phyloP scores from a whole-genome alignment of 352 stramenopile genomes.

The Pythium plurisporium region DNA sequence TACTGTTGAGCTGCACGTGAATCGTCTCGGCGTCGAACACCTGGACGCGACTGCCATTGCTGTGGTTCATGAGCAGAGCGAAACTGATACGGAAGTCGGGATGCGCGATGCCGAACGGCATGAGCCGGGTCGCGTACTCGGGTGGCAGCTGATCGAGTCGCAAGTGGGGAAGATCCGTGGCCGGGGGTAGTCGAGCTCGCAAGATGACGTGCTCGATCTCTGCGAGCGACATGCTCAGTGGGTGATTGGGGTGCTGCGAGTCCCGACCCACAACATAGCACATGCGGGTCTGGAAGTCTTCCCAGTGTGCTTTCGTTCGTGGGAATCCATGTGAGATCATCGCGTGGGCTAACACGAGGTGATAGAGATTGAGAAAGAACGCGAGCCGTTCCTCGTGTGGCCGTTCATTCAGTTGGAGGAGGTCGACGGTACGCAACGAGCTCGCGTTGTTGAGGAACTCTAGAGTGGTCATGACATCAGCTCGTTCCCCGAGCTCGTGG shows the following conservation, averaged over 20 bases:
- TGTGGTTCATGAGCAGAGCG: conserved; percentile 60
- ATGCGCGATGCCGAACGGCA: conserved; percentile 40
- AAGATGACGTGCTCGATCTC: conserved; percentile 78
- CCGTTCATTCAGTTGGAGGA: conserved; percentile 33
- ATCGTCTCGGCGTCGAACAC: conserved; percentile 32
- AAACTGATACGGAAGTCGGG: conserved; percentile 79
- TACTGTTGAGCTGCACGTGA: conserved; percentile 72
- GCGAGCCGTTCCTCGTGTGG: conserved; percentile 63
- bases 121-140: conserved; percentile 8
- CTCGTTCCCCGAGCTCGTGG: conserved; percentile 28
- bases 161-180: conserved; percentile 41
- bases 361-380: conserved; percentile 82
- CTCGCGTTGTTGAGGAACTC: conserved; percentile 72
- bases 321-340: conserved; percentile 69
- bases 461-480: conserved; percentile 43
- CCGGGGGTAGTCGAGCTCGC: conserved; percentile 43
- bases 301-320: conserved; percentile 52
- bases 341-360: conserved; percentile 66
- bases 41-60: conserved; percentile 9
- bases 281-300: conserved; percentile 48
- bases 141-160: conserved; percentile 9
- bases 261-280: conserved; percentile 51
- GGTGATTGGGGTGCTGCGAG: conserved; percentile 12
- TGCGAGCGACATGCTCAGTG: conserved; percentile 49
- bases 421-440: conserved; percentile 46